These are phyloP conservation scores for Linum usitatissimum DNA, from an alignment of 345 rosid genomes.

Conservation along the genomic window DNA sequence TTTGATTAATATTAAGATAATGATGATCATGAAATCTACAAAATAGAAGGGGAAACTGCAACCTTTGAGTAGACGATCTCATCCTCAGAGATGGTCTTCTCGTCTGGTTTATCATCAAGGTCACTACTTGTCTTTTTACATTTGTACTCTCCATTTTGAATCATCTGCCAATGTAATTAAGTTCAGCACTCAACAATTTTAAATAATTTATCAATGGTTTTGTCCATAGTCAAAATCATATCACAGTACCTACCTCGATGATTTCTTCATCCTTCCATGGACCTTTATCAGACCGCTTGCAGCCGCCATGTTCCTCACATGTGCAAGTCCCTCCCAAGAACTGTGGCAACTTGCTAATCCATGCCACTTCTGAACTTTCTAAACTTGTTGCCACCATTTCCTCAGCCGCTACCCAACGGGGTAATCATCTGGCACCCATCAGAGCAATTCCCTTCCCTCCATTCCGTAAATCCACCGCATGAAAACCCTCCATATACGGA, in stretches of 20 bases:
- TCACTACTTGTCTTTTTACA: conserved; percentile 31
- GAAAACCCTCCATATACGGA: no score
- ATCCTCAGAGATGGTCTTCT: conserved; percentile 42
- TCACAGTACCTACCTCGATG: conserved; percentile 39
- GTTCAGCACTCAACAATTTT: no score
- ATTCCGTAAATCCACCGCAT: no score
- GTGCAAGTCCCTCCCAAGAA: conserved; percentile 90
- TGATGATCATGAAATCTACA: background rate
- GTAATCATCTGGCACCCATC: no score
- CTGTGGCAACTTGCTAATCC: conserved; percentile 68
- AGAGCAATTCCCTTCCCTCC: no score
- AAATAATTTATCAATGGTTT: background rate
- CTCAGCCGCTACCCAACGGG: no score
- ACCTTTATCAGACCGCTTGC: conserved; percentile 90
- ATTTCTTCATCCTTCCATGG: conserved; percentile 78
- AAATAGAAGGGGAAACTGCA: background rate
- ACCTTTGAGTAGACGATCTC: conserved; percentile 35
- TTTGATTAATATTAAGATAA: conserved; percentile 3
- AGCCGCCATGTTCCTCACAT: conserved; percentile 77
- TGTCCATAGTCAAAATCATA: background rate
- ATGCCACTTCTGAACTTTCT: no score
- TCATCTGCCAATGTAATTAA: conserved; percentile 37
- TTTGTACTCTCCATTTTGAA: conserved; percentile 61
- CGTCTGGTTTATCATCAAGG: conserved; percentile 23
- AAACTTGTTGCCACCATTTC: no score